Base-by-base conservation (phyloP, 176 grass and related monocot species). In the Oropetium thomaeum region DNA sequence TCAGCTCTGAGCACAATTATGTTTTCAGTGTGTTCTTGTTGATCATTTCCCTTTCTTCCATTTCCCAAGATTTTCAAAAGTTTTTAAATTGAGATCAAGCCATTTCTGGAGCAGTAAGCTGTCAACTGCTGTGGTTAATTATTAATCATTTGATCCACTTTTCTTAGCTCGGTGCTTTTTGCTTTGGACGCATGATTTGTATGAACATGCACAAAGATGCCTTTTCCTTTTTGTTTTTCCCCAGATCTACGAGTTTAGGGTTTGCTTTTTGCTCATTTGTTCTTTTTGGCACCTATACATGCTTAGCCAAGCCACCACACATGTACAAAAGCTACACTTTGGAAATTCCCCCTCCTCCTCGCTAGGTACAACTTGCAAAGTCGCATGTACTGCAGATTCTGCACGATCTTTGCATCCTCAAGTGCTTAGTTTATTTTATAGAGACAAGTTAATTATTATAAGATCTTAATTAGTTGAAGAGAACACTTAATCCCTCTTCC, bases 181-280 rank as follows among this genome's bases (percentile, higher is more conserved):
- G 58, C 67, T 74, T 70, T 34, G 69, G 7, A 75, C 69, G 60
- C 74, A 73, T 86, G 79, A 79, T 58, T 65, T 59, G 10, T 82
- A 57, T 49, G 79, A 82, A 68, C 65, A 77, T 69, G 49, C 47
- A 54, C 49, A 52, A 52, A 7, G 58, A 87, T 67, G 32, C 33
- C 8, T 77, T 62, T 41, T 51, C n/a, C 43, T 34, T 85, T 67
- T 17, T 58, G 86, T 74, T 74, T 79, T n/a, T n/a, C n/a, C n/a
- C 12, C 12, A 83, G 78, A 86, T 90, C 78, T 90, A 79, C 7
- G 38, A 79, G 58, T 64, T 86, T 86, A 90, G 87, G 83, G 79
- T 83, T 86, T 74, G 35, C 63, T 79, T 89, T 85, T 90, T 86
- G 44, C 23, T 55, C 8, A 58, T 57, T 57, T 55, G 76, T 58